phyloP scores from a whole-genome alignment of 2,329 filamentous ascomycete species.

The Stemphylium lycopersici region DNA sequence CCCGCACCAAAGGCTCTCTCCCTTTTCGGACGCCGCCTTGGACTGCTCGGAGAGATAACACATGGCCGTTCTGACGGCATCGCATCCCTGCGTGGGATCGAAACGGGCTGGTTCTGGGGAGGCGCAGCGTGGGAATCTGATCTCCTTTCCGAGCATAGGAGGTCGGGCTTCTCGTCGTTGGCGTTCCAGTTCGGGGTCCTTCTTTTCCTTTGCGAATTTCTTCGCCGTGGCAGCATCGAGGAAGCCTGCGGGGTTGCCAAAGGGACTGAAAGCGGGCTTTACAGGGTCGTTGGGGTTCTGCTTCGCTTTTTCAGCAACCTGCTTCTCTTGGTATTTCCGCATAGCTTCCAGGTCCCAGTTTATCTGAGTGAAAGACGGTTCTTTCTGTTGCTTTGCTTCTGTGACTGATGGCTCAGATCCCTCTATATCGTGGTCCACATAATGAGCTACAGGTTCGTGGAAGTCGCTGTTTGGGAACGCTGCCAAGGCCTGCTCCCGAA shows the following conservation, averaged over 20 bases:
- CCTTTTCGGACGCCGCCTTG: conserved; percentile 47
- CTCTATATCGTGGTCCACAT: conserved; percentile 65
- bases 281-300: conserved; percentile 24
- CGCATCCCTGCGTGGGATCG: conserved; percentile 71
- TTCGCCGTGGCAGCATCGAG: conserved; percentile 31
- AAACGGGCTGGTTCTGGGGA: conserved; percentile 86
- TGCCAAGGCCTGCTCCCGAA: conserved; percentile 77
- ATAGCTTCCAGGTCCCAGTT: conserved; percentile 81
- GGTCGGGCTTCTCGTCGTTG: conserved; percentile 69
- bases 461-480: conserved; percentile 75
- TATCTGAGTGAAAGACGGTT: conserved; percentile 68
- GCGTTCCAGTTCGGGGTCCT: conserved; percentile 55
- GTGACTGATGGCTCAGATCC: conserved; percentile 39
- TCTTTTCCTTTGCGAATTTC: conserved; percentile 38
- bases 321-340: conserved; percentile 75
- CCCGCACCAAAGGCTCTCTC: conserved; percentile 67
- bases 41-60: conserved; percentile 58
- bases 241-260: conserved; percentile 48
- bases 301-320: conserved; percentile 47
- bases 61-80: conserved; percentile 58
- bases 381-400: conserved; percentile 52
- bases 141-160: conserved; percentile 85
- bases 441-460: conserved; percentile 74
- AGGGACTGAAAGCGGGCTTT: conserved; percentile 37
- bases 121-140: conserved; percentile 78